Evolutionary conservation across 2,329 filamentous ascomycete genomes (phyloP), one percentile per base, ranked within the genome.

Genomic region (Calonectria crousiana): DNA sequence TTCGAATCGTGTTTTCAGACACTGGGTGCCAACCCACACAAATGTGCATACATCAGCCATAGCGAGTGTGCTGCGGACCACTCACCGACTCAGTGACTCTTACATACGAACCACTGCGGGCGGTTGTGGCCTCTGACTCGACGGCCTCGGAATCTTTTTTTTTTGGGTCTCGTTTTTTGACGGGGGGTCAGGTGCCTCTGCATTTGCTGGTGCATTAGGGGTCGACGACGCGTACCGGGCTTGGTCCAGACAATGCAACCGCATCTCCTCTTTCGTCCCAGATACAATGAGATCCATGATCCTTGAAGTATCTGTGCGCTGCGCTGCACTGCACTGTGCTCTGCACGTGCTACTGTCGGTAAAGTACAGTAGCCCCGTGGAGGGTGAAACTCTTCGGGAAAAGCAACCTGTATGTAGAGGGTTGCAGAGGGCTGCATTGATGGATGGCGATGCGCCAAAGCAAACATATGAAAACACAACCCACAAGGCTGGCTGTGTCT

Each of bases 11-110:
- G n/a, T 65, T 41, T 41, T 49, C 26, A 65, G 30, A 49, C 23
- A 4, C 41, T 14, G 41, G 20, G 41, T 65, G 30, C 60, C 28
- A 65, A 26, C 60, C 60, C 60, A 49, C 60, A 65, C 41, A 41
- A 51, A 56, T 67, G 65, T 38, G 34, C 34, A 53, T 67, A 51
- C 49, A 62, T 36, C 52, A 36, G 41, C 67, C n/a, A 30, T 67
- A 49, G n/a, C 23, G 28, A 34, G n/a, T 26, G 75, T 78, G 67
- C 73, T 73, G 76, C 52, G 51, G 77, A 66, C 78, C 78, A 80
- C 77, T 80, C 78, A 80, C 78, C 78, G 78, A 80, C 78, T 80
- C 69, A 67, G 28, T 76, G 75, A 66, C 65, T 78, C 74, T 77
- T 75, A 78, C 77, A 77, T 77, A 80, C 76, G 73, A 78, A 77